These are phyloP conservation scores for Schwanniomyces etchellsii DNA, from an alignment of 1,139 yeast species.

Conservation along the genomic window DNA sequence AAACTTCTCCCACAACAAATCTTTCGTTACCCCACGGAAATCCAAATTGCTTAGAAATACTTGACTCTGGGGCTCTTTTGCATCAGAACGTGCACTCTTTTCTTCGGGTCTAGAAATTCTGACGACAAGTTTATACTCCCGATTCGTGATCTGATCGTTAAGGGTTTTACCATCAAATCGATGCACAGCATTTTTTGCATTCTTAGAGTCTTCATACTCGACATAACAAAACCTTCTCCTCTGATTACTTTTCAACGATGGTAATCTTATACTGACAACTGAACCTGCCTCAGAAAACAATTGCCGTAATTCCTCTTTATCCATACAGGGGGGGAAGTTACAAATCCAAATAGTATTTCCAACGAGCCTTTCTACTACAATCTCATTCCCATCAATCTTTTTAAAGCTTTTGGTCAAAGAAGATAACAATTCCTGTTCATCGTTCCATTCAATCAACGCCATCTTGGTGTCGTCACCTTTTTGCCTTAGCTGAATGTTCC, in stretches of 20 bases:
- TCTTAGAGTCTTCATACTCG: conserved; percentile 43
- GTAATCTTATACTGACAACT: conserved; percentile 56
- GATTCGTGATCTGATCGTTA: conserved; percentile 14
- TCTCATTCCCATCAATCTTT: conserved; percentile 30
- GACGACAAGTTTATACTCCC: conserved; percentile 39
- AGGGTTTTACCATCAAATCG: conserved; percentile 33
- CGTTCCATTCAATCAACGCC: conserved; percentile 53
- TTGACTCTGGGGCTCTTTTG: conserved; percentile 49
- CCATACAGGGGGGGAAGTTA: conserved; percentile 61
- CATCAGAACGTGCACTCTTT: conserved; percentile 25
- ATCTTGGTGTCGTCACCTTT: conserved; percentile 11
- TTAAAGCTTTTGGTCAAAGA: conserved; percentile 61
- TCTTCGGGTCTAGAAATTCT: conserved; percentile 50
- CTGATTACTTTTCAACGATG: conserved; percentile 52
- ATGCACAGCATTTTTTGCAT: conserved; percentile 45
- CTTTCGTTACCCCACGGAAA: conserved; percentile 23
- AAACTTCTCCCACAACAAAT: conserved; percentile 21
- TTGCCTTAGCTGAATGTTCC: conserved; percentile 26
- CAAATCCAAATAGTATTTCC: conserved; percentile 61
- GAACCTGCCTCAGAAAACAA: conserved; percentile 44
- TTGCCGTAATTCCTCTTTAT: conserved; percentile 30
- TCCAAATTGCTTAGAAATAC: conserved; percentile 50
- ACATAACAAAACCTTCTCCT: conserved; percentile 73
- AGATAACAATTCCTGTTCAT: conserved; percentile 44
- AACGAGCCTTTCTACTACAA: conserved; percentile 41